Base-by-base conservation (phyloP, 2,329 filamentous ascomycete species). In the Colletotrichum aenigma region DNA sequence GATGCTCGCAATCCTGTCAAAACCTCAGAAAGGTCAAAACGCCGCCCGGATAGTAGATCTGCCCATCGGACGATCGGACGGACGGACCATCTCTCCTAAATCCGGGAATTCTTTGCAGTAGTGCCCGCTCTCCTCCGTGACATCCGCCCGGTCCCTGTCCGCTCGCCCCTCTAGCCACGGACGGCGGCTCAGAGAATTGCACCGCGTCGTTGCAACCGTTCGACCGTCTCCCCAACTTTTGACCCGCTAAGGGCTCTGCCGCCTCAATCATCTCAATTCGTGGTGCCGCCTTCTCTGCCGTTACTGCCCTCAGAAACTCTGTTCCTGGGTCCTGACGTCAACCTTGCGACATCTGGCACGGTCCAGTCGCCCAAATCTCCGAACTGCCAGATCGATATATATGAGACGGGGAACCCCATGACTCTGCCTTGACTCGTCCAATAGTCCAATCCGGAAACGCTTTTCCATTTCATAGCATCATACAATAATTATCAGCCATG, bases 131-230 rank as follows among this genome's bases (percentile, higher is more conserved):
- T 61, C 13, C 61, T 74, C 72, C 70, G 73, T 64, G 21, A 28
- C 38, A 75, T 30, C 73, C 73, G 64, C 58, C 67, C 73, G 73
- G 73, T 64, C 55, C 56, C 56, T 75, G 69, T 73, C 70, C 56
- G 64, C 56, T 48, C 36, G 32, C 43, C 55, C 62, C 58, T 30
- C 48, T 32, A 36, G 38, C 28, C n/a, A 58, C 69, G 61, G 61
- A 56, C 72, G 52, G 36, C 72, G 72, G 72, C 61, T 61, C 71
- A 34, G 15, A 75, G 62, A 64, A 43, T 68, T 58, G 64, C 61
- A 48, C 69, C 43, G 43, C 43, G 43, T 52, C 43, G n/a, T 52
- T 52, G 43, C 43, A 52, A 21, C 43, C 43, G 43, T 52, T 52
- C n/a, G 43, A 24, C n/a, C 62, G 69, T 26, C 61, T 58, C 73